Evolutionary conservation across 257 asterid genomes (phyloP).

Genomic region (Solanum etuberosum): DNA sequence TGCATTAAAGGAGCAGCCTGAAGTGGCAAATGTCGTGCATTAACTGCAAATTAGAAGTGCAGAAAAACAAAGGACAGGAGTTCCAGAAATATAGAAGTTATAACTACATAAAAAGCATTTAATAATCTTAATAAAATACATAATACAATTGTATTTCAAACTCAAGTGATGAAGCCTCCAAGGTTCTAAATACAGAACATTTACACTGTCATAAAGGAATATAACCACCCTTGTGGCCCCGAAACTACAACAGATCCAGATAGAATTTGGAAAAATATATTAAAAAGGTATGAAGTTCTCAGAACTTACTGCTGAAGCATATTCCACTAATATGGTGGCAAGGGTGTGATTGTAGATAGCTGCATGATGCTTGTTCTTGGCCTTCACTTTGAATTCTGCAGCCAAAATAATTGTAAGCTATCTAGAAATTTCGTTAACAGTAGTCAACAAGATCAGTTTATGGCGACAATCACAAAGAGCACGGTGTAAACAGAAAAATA

Average conservation of each 20-base stretch:
- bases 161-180: background rate
- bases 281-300: background rate
- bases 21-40: background rate
- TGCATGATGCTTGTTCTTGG: constrained; percentile 29
- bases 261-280: background rate
- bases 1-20: background rate
- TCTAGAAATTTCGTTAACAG: background rate
- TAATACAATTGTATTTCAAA: background rate
- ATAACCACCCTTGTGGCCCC: background rate
- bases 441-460: background rate
- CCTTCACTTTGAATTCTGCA: constrained; percentile 52
- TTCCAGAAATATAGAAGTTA: background rate
- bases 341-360: constrained; percentile 65
- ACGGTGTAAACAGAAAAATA: background rate
- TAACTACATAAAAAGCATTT: background rate
- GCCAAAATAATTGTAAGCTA: constrained; percentile 1
- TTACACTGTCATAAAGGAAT: background rate
- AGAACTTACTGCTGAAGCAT: constrained; percentile 90
- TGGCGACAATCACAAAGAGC: background rate
- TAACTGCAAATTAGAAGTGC: background rate
- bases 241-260: background rate
- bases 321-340: constrained; percentile 69
- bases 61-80: background rate
- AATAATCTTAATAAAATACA: background rate
- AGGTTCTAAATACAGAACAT: background rate